phyloP scores from a whole-genome alignment of 768 basidiomycete genomes.

The Tephrocybe sp. region DNA sequence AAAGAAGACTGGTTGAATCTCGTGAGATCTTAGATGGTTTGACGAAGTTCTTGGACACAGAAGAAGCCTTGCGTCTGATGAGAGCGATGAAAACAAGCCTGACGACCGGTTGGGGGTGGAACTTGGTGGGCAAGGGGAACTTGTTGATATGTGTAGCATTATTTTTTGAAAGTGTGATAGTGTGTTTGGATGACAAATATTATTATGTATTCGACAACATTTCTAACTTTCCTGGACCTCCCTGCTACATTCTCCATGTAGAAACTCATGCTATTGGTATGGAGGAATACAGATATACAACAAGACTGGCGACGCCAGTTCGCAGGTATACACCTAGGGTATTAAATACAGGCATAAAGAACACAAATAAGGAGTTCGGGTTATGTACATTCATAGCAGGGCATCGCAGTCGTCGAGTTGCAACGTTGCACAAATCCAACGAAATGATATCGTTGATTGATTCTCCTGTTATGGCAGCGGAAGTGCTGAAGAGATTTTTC shows the following conservation, averaged over 20 bases:
- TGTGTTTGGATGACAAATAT: conserved; percentile 37
- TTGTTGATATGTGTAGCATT: conserved; percentile 37
- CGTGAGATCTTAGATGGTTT: conserved; percentile 63
- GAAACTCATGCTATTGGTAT: background rate
- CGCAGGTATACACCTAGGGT: conserved; percentile 8
- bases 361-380: background rate
- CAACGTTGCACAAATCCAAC: too few species aligned
- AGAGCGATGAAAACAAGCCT: conserved; percentile 15
- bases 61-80: conserved; percentile 17
- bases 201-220: background rate
- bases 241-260: background rate
- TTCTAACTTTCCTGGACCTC: background rate
- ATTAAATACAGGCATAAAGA: conserved; percentile 12
- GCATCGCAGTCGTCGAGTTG: too few species aligned
- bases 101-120: conserved; percentile 18
- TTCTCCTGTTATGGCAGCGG: conserved; percentile 1
- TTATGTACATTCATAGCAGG: too few species aligned
- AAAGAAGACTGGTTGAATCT: conserved; percentile 45
- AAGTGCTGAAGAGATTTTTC: conserved; percentile 3
- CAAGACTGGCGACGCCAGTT: conserved; percentile 9
- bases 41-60: conserved; percentile 53
- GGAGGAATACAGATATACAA: background rate
- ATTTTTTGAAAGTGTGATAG: conserved; percentile 43
- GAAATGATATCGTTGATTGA: background rate
- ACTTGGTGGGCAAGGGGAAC: conserved; percentile 30